Base-by-base conservation (phyloP, 2,329 filamentous ascomycete species). In the Dactylellina cionopaga region DNA sequence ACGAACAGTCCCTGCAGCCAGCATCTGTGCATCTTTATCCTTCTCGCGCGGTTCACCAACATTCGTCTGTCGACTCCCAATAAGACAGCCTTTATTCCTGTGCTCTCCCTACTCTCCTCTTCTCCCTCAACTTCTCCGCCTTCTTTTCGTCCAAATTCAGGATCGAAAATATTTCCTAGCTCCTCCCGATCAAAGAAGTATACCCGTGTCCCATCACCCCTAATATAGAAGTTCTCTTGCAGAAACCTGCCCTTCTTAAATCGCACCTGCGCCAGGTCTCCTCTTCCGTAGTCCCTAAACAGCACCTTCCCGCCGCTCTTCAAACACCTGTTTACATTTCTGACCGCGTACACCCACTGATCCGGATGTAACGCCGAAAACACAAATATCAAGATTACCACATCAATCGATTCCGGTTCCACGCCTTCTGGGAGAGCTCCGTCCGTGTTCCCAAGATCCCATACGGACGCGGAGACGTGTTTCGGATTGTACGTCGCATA, bases 1-100 rank as follows among this genome's bases (percentile, higher is more conserved):
- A 85, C 87, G 80, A 95, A 96, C 2, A 88, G 87, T 27, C 90
- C 92, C 81, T 96, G 92, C 80, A 96, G 87, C 92, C 95, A 99
- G 83, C 94, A 98, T 73, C 95, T 88, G 81, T 98, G 98, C 95
- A 99, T 99, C 82, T 98, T 99, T 51, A 96, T 84, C 81, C 92
- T 90, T 78, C 89, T 87, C 60, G 93, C 91, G 75, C 95, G 88
- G 80, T 99, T 99, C 63, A 99, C 92, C 62, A 99, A 85, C 83
- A 99, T 85, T 70, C 95, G 88, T 75, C 92, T 88, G 80, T 99
- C 95, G 62, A 94, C 86, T 24, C 90, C 95, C 33, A 98, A 87
- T 77, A 98, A 92, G 0, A 80, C 79, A 11, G 78, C 77, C 62
- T 78, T 76, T 52, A 81, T 77, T 33, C 76, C 74, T 10, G 47